These are phyloP conservation scores for Mortierella antarctica DNA, from an alignment of 192 early-diverging fungal species.

Conservation along the genomic window DNA sequence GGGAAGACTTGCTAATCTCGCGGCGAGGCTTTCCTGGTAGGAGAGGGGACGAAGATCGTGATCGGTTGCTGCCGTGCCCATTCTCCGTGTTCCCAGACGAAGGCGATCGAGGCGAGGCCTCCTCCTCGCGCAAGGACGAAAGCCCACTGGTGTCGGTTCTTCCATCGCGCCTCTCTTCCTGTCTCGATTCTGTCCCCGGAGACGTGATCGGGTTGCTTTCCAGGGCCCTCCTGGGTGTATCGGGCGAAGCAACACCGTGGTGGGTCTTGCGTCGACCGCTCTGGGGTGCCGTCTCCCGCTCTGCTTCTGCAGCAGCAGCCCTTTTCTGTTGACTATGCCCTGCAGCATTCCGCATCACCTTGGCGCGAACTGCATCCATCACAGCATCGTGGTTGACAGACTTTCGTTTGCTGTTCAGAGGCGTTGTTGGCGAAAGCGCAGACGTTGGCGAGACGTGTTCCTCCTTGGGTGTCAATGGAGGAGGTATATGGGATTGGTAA, in stretches of 20 bases:
- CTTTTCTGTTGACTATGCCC: slow-evolving; percentile 37
- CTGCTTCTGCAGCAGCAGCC: not conserved
- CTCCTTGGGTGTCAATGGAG: slow-evolving; percentile 45
- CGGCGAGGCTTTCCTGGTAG: not conserved
- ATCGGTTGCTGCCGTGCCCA: not conserved
- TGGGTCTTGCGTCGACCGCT: slow-evolving; percentile 18
- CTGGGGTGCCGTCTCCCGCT: slow-evolving; percentile 1
- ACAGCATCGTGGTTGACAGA: slow-evolving; percentile 57
- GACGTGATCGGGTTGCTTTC: not conserved
- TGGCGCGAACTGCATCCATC: slow-evolving; percentile 58
- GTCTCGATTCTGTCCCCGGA: not conserved
- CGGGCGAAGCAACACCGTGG: slow-evolving; percentile 19
- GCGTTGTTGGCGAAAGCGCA: slow-evolving; percentile 33
- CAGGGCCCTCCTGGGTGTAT: slow-evolving; percentile 6
- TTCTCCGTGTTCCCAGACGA: slow-evolving; percentile 7
- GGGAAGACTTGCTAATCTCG: not conserved
- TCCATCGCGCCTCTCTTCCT: slow-evolving; percentile 22
- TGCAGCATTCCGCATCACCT: slow-evolving; percentile 51
- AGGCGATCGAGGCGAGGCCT: slow-evolving; percentile 11
- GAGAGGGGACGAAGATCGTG: not conserved
- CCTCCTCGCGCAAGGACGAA: slow-evolving; percentile 3
- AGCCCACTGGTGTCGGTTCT: slow-evolving; percentile 8
- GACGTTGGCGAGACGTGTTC: slow-evolving; percentile 48
- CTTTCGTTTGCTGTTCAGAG: slow-evolving; percentile 36
- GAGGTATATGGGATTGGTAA: slow-evolving; percentile 47